Conservation (phyloP, 352 stramenopile genomes). For the Saprolegnia parasitica region DNA sequence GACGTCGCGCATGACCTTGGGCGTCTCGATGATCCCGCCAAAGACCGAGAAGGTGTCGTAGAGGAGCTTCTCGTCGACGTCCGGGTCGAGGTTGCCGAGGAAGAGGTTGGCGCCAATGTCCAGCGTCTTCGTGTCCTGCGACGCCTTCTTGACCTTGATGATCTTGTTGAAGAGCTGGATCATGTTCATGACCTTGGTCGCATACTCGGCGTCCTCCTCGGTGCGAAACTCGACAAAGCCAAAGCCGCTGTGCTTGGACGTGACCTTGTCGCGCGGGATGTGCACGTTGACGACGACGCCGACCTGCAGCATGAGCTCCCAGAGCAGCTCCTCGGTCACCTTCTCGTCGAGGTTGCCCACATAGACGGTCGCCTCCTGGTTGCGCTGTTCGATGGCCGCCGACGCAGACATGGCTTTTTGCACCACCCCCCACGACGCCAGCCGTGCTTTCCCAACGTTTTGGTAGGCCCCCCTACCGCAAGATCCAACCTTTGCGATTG, state of each 20-base stretch:
- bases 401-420: slow-evolving; percentile 35
- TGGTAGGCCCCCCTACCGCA: neutral
- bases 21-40: slow-evolving; percentile 94
- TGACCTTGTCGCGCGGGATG: slow-evolving; percentile 99
- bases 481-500: neutral
- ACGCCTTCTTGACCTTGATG: slow-evolving; percentile 95
- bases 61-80: slow-evolving; percentile 98
- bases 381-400: slow-evolving; percentile 82
- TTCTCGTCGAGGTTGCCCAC: slow-evolving; percentile 96
- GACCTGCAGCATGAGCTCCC: slow-evolving; percentile 94
- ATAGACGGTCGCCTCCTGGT: slow-evolving; percentile 97
- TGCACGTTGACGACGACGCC: slow-evolving; percentile 96
- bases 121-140: slow-evolving; percentile 92
- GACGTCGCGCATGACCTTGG: slow-evolving; percentile 93
- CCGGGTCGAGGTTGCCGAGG: slow-evolving; percentile 93
- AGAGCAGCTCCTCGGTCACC: slow-evolving; percentile 95
- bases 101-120: slow-evolving; percentile 99
- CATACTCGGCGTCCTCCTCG: slow-evolving; percentile 97
- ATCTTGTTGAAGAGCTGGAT: slow-evolving; percentile 96
- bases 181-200: slow-evolving; percentile 99
- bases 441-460: neutral
- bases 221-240: slow-evolving; percentile 99
- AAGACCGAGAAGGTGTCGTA: slow-evolving; percentile 99
- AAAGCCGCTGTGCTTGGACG: slow-evolving; percentile 93
- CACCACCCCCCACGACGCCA: no score